Percentiles rank a stretch among this genome's conserved stretches.
Evolutionary conservation across 306 rosid genomes (phyloP).

Genomic region (Ormosia emarginata): DNA sequence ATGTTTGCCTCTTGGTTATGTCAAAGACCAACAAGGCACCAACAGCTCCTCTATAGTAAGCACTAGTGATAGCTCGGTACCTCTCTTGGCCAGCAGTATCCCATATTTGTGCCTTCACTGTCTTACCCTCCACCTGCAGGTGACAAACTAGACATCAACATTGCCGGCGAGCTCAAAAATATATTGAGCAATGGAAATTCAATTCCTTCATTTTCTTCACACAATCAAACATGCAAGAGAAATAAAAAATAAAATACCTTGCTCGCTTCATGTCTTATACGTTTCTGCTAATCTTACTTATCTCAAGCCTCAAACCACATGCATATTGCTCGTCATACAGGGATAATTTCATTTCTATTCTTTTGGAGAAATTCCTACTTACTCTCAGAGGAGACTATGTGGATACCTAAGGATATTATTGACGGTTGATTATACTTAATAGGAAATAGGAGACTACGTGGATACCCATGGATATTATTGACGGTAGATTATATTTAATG

Average conservation of each 20-base stretch:
- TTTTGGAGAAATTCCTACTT: too few relatives aligned
- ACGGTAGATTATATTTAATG: too few relatives aligned
- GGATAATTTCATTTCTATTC: too few relatives aligned
- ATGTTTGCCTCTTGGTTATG: slow-evolving; percentile 78
- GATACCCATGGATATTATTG: too few relatives aligned
- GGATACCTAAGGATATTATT: too few relatives aligned
- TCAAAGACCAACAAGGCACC: slow-evolving; percentile 75
- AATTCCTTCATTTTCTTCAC: neutral
- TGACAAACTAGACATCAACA: neutral
- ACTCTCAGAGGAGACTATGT: too few relatives aligned
- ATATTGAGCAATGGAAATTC: neutral
- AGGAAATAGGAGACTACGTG: too few relatives aligned
- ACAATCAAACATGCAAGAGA: neutral
- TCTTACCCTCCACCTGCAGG: slow-evolving; percentile 76
- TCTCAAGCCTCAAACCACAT: neutral
- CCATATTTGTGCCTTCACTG: slow-evolving; percentile 90
- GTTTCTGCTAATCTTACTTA: neutral
- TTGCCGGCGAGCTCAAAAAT: neutral
- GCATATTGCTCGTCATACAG: neutral
- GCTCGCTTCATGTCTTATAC: neutral
- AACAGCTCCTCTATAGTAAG: slow-evolving; percentile 85
- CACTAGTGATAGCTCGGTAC: slow-evolving; percentile 80
- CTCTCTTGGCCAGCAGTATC: slow-evolving; percentile 92
- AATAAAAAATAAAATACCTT: neutral
- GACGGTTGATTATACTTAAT: too few relatives aligned